Percentiles rank a stretch among this genome's conserved stretches.
Evolutionary conservation across 148 eudicot genomes (phyloP).

Genomic region (Heliosperma pusillum): DNA sequence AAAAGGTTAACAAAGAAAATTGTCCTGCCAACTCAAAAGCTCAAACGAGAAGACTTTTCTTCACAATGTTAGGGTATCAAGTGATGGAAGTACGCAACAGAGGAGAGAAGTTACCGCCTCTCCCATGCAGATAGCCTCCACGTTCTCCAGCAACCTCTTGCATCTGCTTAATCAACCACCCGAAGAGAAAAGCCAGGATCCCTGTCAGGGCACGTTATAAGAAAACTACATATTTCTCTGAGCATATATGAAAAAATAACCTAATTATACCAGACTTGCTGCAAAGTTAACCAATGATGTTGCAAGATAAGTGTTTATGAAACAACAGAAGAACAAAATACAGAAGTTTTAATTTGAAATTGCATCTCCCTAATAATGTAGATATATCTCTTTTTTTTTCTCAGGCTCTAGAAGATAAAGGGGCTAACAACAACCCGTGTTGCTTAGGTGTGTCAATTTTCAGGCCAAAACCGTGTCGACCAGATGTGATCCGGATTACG

Average conservation of each 20-base stretch:
- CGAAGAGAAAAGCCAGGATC: slow-evolving; percentile 71
- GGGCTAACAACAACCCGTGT: background rate
- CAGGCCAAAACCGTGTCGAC: no score
- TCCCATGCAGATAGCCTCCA: slow-evolving; percentile 98
- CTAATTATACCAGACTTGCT: background rate
- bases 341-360: no score
- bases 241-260: background rate
- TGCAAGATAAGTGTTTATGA: background rate
- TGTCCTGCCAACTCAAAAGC: background rate
- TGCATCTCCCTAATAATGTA: background rate
- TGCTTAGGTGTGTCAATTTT: no score
- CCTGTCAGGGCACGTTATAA: slow-evolving; percentile 99
- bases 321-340: background rate
- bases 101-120: slow-evolving; percentile 68
- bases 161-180: slow-evolving; percentile 84
- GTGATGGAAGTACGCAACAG: background rate
- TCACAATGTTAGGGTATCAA: background rate
- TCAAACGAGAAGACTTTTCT: background rate
- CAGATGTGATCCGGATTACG: no score
- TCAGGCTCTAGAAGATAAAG: background rate
- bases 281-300: no score
- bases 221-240: slow-evolving; percentile 37
- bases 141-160: slow-evolving; percentile 99
- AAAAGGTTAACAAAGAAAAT: background rate
- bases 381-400: background rate